Conservation (phyloP, 495 filamentous ascomycete genomes). For the Achaetomiella virescens region DNA sequence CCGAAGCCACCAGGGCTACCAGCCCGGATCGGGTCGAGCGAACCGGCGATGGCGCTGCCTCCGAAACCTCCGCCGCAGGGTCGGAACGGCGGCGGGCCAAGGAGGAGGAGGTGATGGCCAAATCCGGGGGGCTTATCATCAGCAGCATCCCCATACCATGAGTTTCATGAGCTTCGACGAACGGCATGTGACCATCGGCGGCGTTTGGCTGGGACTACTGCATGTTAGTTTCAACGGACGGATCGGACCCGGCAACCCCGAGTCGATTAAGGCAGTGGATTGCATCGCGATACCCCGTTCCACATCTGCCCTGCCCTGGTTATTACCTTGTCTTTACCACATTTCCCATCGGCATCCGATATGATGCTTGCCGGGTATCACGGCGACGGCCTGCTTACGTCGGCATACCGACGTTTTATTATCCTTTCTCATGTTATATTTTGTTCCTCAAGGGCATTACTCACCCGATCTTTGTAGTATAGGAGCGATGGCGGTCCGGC, state of each 20-base stretch:
- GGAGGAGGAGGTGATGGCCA: neutral
- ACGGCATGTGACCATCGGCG: neutral
- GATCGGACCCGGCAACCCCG: neutral
- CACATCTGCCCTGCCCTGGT: too few relatives aligned
- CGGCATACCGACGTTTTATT: neutral
- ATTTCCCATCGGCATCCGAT: neutral
- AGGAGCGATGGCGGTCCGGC: constrained; percentile 13
- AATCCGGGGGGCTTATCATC: neutral
- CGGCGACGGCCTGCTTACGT: neutral
- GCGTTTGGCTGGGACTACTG: neutral
- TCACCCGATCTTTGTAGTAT: constrained; percentile 12
- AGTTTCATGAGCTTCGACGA: constrained; percentile 5
- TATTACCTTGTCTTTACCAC: neutral
- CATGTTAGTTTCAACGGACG: neutral
- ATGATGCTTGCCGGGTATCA: neutral
- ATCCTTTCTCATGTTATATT: neutral
- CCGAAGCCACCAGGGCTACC: too few relatives aligned
- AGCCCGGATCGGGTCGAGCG: too few relatives aligned
- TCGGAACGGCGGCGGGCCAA: neutral
- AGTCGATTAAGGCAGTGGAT: constrained; percentile 2
- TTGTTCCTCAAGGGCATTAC: neutral
- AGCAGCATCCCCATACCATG: neutral
- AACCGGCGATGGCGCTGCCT: too few relatives aligned
- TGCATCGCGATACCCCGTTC: constrained; percentile 11
- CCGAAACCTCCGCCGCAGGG: neutral